A percentile compares a stretch with the other conserved stretches of the same genome.
These are phyloP conservation scores for Ogataea pignaliae DNA, from an alignment of 805 yeast species.

Conservation along the genomic window DNA sequence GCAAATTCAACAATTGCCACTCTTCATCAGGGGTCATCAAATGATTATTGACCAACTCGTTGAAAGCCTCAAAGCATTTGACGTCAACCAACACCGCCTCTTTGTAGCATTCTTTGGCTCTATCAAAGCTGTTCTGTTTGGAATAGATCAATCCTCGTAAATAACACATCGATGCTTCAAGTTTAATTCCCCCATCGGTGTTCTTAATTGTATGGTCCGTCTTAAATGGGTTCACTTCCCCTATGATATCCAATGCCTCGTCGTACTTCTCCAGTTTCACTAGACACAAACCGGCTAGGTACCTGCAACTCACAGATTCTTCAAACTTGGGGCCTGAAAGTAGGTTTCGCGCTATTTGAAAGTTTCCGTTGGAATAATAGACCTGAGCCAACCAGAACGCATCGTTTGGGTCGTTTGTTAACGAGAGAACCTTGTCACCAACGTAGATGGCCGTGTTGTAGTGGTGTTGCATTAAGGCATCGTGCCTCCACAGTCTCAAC, in stretches of 20 bases:
- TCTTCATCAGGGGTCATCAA: slow-evolving; percentile 81
- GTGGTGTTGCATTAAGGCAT: slow-evolving; percentile 88
- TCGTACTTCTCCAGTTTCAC: slow-evolving; percentile 75
- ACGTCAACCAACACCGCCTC: slow-evolving; percentile 87
- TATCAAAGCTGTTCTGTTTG: slow-evolving; percentile 75
- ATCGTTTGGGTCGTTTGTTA: slow-evolving; percentile 86
- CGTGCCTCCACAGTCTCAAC: slow-evolving; percentile 87
- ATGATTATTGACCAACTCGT: slow-evolving; percentile 67
- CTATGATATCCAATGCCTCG: slow-evolving; percentile 82
- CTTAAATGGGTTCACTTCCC: slow-evolving; percentile 73
- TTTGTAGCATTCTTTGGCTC: slow-evolving; percentile 80
- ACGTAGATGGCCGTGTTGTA: slow-evolving; percentile 84
- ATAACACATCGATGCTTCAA: slow-evolving; percentile 84
- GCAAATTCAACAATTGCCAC: slow-evolving; percentile 66
- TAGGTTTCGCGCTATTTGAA: slow-evolving; percentile 71
- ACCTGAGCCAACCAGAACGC: slow-evolving; percentile 97
- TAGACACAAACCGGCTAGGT: slow-evolving; percentile 71
- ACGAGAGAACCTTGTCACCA: slow-evolving; percentile 82
- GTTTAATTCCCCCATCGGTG: slow-evolving; percentile 78
- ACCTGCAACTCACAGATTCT: slow-evolving; percentile 69
- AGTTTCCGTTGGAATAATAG: slow-evolving; percentile 70
- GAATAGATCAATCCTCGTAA: slow-evolving; percentile 80
- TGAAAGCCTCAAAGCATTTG: slow-evolving; percentile 89
- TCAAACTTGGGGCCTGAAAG: slow-evolving; percentile 54
- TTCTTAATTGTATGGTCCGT: slow-evolving; percentile 34